These are phyloP conservation scores for Aethionema arabicum DNA, from an alignment of 345 rosid species.

Conservation along the genomic window DNA sequence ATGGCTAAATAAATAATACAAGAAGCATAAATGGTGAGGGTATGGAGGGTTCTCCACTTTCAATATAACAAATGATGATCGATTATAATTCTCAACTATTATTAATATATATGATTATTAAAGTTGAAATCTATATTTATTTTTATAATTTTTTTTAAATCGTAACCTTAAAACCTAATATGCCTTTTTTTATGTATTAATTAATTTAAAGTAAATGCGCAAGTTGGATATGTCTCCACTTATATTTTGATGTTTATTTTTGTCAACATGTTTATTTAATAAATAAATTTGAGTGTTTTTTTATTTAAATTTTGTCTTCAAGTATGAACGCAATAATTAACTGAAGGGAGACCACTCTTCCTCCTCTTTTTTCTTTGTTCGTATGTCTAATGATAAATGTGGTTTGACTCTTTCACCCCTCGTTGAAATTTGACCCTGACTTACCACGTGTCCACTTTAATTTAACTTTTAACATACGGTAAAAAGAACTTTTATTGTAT, in stretches of 20 bases:
- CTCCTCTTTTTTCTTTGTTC: not conserved
- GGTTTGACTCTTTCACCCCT: conserved; percentile 28
- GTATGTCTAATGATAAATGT: conserved; percentile 17
- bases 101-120: conserved; percentile 29
- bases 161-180: conserved; percentile 41
- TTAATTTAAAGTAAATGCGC: conserved; percentile 35
- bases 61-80: conserved; percentile 37
- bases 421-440: conserved; percentile 34
- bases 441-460: conserved; percentile 28
- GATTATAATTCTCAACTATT: conserved; percentile 31
- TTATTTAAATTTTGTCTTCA: conserved; percentile 22
- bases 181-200: conserved; percentile 12
- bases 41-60: conserved; percentile 37
- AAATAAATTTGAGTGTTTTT: no score
- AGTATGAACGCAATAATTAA: conserved; percentile 29
- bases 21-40: conserved; percentile 16
- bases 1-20: conserved; percentile 14
- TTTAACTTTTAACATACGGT: conserved; percentile 6
- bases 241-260: conserved; percentile 31
- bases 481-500: no score
- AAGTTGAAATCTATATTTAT: conserved; percentile 30
- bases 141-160: conserved; percentile 21
- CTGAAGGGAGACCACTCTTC: conserved; percentile 15
- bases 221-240: conserved; percentile 40
- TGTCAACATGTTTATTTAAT: conserved; percentile 29